Base-by-base conservation (phyloP, 164 flowering plant species). In the Pachysandra terminalis region DNA sequence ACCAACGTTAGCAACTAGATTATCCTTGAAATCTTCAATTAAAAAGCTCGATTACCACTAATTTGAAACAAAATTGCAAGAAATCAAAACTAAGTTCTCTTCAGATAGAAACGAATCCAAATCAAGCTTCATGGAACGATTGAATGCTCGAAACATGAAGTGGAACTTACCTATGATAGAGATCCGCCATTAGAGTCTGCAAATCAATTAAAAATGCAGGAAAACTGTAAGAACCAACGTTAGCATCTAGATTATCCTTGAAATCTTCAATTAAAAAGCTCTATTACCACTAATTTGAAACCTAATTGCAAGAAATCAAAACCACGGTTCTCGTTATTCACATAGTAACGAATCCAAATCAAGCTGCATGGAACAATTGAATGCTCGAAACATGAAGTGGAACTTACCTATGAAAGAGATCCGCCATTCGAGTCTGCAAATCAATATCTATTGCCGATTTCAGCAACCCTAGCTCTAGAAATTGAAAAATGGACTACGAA, bases 141-240 rank as follows among this genome's bases (percentile, higher is more conserved):
- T 40, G 6, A 37, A 37, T 61, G 37, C 14, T 40, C 21, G 9
- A 41, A 62, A 24, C 54, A 27, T 9, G 19, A 23, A 48, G 15
- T 9, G 27, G 7, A 23, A 1, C 28, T 56, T 2, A 66, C 68
- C 68, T 66, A 25, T 24, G 68, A 56, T 49, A 17, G 27, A 5
- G 54, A 25, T 66, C 68, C 59, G 51, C 68, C 60, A 65, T 56
- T 40, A 37, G 37, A 66, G 61, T 55, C 37, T 40, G 68, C 48
- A 45, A 40, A 40, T 40, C 45, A 40, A 40, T 5, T 35, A 19
- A 60, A n/a, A 60, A n/a, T 22, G 32, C 25, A 0, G 1, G 0
- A 25, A 0, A 63, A 12, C 51, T 45, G 15, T 45, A 1, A 45
- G 17, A 12, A 10, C 51, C 1, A 45, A 32, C 7, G 7, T 32